Conservation (phyloP, 257 asterid species). For the Avicennia marina region DNA sequence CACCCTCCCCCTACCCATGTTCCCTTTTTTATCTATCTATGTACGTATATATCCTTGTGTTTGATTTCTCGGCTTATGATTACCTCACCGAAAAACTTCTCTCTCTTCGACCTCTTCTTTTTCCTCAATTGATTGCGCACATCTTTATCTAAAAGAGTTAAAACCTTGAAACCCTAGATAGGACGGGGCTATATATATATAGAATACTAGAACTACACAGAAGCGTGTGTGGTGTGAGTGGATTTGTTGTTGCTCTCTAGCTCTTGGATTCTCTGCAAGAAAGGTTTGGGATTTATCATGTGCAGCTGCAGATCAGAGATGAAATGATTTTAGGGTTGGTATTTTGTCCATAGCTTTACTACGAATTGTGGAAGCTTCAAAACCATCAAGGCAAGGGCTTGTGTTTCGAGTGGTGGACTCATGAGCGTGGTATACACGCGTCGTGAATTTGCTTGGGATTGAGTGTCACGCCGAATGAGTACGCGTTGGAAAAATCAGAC, state of each 20-base stretch:
- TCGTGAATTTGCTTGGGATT: no score
- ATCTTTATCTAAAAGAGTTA: background rate
- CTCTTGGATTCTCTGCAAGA: background rate
- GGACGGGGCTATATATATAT: no score
- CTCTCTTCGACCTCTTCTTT: no score
- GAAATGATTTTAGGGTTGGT: background rate
- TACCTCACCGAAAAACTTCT: no score
- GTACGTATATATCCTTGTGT: background rate
- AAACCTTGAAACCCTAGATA: background rate
- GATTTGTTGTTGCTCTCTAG: background rate
- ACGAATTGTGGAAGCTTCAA: background rate
- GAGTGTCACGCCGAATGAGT: no score
- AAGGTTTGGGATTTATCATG: background rate
- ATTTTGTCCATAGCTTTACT: background rate
- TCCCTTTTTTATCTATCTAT: constrained; percentile 4
- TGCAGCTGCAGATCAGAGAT: background rate
- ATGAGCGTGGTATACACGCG: no score
- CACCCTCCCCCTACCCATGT: constrained; percentile 87
- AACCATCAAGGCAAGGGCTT: background rate
- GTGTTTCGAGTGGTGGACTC: no score
- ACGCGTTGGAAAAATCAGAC: no score
- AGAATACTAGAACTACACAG: no score
- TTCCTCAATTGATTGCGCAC: no score
- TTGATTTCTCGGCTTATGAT: background rate
- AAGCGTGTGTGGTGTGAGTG: no score